Conservation (phyloP, 768 basidiomycete genomes). For the Filobasidium wieringae region DNA sequence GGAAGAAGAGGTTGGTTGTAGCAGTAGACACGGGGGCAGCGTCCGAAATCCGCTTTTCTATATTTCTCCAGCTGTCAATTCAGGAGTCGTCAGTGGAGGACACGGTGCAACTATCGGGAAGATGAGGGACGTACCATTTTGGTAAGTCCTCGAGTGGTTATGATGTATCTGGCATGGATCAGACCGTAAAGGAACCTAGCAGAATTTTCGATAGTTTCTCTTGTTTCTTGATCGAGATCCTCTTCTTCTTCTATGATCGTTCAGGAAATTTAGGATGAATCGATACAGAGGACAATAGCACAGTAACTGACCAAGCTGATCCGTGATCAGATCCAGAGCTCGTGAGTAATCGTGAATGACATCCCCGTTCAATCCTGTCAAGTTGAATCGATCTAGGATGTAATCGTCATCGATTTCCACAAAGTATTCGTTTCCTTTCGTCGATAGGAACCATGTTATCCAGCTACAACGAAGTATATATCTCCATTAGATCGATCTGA, state of each 20-base stretch:
- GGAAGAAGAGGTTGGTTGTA: constrained; percentile 89
- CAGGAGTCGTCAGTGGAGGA: not conserved
- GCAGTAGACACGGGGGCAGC: constrained; percentile 94
- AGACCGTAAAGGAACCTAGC: constrained; percentile 88
- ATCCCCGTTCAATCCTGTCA: constrained; percentile 89
- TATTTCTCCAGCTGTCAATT: constrained; percentile 76
- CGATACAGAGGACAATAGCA: not conserved
- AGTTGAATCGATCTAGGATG: constrained; percentile 98
- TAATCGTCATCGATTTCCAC: constrained; percentile 98
- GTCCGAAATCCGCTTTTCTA: constrained; percentile 94
- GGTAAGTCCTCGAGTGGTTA: constrained; percentile 78
- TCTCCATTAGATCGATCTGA: constrained; percentile 9
- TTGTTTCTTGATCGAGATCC: constrained; percentile 82
- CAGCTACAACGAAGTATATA: constrained; percentile 48
- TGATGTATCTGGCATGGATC: constrained; percentile 93
- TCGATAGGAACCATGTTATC: constrained; percentile 95
- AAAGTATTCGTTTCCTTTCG: constrained; percentile 97
- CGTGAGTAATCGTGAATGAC: constrained; percentile 79
- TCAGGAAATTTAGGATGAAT: not conserved
- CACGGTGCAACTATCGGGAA: not conserved
- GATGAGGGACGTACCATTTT: constrained; percentile 64
- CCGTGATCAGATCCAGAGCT: constrained; percentile 90
- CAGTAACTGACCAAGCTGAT: constrained; percentile 64
- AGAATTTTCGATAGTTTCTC: constrained; percentile 82
- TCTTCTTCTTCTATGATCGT: constrained; percentile 53